Evolutionary conservation across 768 basidiomycete genomes (phyloP).

Genomic region (Nidularia pulvinata): DNA sequence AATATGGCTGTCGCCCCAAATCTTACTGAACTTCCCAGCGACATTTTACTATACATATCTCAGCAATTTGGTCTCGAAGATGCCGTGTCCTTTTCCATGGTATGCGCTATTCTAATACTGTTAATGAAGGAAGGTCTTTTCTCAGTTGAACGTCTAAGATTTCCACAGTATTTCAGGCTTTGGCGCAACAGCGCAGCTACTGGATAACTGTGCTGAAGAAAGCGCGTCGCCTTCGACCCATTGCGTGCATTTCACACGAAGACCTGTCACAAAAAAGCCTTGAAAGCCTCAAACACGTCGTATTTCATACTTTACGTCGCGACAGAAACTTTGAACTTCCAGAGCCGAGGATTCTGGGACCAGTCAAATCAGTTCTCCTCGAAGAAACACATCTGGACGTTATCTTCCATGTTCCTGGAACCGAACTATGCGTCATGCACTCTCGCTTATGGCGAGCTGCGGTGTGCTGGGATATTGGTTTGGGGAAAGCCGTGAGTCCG

Average conservation of each 20-base stretch:
- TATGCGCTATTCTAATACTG: too few relatives aligned
- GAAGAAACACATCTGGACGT: neutral
- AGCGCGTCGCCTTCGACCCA: neutral
- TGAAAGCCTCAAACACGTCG: neutral
- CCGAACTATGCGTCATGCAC: neutral
- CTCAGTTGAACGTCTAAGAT: too few relatives aligned
- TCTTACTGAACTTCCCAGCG: too few relatives aligned
- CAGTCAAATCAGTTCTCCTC: neutral
- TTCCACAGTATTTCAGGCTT: too few relatives aligned
- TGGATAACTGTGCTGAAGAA: slow-evolving; percentile 3
- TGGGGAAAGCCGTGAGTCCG: neutral
- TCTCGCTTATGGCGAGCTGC: neutral
- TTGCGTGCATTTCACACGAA: neutral
- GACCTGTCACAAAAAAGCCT: neutral
- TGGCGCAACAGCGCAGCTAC: too few relatives aligned
- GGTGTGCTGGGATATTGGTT: slow-evolving; percentile 1
- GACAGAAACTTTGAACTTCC: neutral
- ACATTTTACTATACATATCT: too few relatives aligned
- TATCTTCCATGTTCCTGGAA: slow-evolving; percentile 3
- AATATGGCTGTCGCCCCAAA: too few relatives aligned
- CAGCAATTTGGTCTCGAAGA: too few relatives aligned
- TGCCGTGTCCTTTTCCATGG: too few relatives aligned
- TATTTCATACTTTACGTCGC: neutral
- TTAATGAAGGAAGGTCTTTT: too few relatives aligned
- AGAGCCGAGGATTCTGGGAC: neutral